phyloP scores from a whole-genome alignment of 1,284 basidiomycete genomes.

The Salmacisia buchloeana region DNA sequence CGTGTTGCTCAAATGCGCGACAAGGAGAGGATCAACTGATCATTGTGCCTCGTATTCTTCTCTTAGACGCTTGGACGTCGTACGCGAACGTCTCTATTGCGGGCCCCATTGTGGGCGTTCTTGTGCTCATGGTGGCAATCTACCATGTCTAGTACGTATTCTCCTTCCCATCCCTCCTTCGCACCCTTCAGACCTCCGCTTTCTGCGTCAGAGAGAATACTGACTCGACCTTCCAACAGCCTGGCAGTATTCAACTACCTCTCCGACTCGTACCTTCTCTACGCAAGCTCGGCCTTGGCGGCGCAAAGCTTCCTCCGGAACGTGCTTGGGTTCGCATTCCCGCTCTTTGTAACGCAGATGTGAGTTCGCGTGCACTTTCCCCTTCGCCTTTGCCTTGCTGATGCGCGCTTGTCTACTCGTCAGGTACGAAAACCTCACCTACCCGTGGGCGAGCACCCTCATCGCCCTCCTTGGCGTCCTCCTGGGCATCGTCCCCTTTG shows the following conservation, averaged over 20 bases:
- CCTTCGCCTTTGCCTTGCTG: slow-evolving; percentile 18
- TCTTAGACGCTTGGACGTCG: slow-evolving; percentile 1
- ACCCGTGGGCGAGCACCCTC: slow-evolving; percentile 41
- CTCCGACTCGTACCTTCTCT: slow-evolving; percentile 37
- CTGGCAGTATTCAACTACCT: slow-evolving; percentile 28
- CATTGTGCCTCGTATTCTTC: background rate
- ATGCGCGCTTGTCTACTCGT: slow-evolving; percentile 48
- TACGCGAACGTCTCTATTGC: background rate
- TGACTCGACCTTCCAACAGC: no score
- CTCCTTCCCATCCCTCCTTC: no score
- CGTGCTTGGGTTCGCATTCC: slow-evolving; percentile 26
- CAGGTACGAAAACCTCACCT: slow-evolving; percentile 36
- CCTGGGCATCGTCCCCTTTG: slow-evolving; percentile 42
- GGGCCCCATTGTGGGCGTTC: slow-evolving; percentile 24
- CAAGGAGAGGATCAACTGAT: no score
- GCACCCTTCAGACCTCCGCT: no score
- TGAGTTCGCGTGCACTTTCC: background rate
- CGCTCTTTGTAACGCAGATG: slow-evolving; percentile 20
- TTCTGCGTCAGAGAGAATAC: no score
- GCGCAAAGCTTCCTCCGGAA: slow-evolving; percentile 36
- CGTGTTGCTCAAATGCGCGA: no score
- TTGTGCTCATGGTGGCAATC: slow-evolving; percentile 23
- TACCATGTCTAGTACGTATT: slow-evolving; percentile 9
- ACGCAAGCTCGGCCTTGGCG: slow-evolving; percentile 44
- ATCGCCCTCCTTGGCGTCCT: slow-evolving; percentile 32